Evolutionary conservation across 1,284 basidiomycete species (phyloP).

Genomic region (Neonothopanus nambi): DNA sequence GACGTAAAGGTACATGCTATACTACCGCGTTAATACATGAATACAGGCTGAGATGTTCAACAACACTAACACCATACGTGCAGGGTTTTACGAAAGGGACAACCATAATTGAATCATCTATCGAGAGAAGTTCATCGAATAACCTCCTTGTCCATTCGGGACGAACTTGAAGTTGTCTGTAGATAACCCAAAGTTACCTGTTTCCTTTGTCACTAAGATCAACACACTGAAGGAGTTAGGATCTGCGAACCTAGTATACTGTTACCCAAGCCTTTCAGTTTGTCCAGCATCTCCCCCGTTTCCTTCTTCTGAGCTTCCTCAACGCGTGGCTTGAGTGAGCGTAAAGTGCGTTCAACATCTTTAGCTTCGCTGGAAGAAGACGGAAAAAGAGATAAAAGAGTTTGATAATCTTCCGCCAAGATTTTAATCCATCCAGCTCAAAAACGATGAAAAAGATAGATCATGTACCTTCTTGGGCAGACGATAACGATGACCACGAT

Average conservation of each 20-base stretch:
- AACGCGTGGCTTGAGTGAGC: conserved; percentile 62
- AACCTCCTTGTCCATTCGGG: conserved; percentile 90
- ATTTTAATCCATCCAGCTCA: conserved; percentile 11
- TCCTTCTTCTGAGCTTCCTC: conserved; percentile 83
- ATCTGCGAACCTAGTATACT: conserved; percentile 75
- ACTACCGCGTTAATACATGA: too few species aligned
- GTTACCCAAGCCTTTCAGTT: conserved; percentile 93
- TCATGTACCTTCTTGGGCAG: conserved; percentile 79
- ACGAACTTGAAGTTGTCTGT: conserved; percentile 96
- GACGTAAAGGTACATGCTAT: too few species aligned
- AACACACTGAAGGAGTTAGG: not conserved
- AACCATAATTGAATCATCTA: not conserved
- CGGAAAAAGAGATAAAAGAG: conserved; percentile 64
- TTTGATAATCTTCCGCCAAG: conserved; percentile 75
- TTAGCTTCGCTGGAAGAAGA: conserved; percentile 51
- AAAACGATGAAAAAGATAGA: conserved; percentile 6
- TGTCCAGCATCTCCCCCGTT: conserved; percentile 89
- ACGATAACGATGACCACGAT: conserved; percentile 80
- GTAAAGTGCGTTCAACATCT: conserved; percentile 52
- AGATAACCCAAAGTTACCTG: conserved; percentile 84
- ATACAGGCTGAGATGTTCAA: too few species aligned
- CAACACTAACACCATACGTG: too few species aligned
- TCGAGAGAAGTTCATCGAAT: conserved; percentile 80
- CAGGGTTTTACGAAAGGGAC: too few species aligned
- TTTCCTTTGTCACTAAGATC: not conserved